Evolutionary conservation across 202 grass and related monocot species (phyloP), one percentile per base, ranked within the genome.

Genomic region (Schoenoplectus tabernaemontani): DNA sequence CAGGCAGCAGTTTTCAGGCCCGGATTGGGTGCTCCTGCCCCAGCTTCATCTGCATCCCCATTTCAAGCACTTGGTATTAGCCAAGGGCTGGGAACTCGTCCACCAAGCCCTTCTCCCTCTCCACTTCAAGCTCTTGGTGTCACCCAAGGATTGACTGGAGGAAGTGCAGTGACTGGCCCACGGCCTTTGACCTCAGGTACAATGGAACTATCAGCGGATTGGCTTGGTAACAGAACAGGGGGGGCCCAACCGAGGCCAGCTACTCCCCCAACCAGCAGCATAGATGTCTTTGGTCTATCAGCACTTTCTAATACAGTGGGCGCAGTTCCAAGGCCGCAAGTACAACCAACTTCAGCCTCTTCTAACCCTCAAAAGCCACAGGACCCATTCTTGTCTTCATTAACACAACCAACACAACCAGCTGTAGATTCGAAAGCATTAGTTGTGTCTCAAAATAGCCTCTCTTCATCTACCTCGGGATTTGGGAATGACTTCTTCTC

Each of bases 401-500:
- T 80, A 17, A 46, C 78, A 33, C 78, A 80, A 65, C 59, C 61
- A 37, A 46, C 20, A 7, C 46, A 26, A 46, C 13, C 65, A 13
- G 37, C 82, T 80, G 69, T 74, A 62, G 84, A 92, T 91, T 85
- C 75, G 15, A 92, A 78, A 82, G 57, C 91, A 66, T 81, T 87
- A 48, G 83, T 89, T 84, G 59, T 89, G 65, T 92, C 90, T 89
- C 91, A 86, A 83, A 95, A 92, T 77, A 88, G 89, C 30, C 51
- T 78, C 22, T 47, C 88, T 87, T 84, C 83, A 17, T 90, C 77
- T 90, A 68, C 53, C 48, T 87, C 84, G 38, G 77, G 59, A 87
- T 83, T 92, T 80, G 89, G 77, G 79, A 68, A 61, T 65, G 89
- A 94, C 80, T 83, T 85, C 41, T 94, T 94, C 84, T 93, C 94